Conservation (phyloP, 2,329 filamentous ascomycete species). For the Paracoccidioides lutzii region DNA sequence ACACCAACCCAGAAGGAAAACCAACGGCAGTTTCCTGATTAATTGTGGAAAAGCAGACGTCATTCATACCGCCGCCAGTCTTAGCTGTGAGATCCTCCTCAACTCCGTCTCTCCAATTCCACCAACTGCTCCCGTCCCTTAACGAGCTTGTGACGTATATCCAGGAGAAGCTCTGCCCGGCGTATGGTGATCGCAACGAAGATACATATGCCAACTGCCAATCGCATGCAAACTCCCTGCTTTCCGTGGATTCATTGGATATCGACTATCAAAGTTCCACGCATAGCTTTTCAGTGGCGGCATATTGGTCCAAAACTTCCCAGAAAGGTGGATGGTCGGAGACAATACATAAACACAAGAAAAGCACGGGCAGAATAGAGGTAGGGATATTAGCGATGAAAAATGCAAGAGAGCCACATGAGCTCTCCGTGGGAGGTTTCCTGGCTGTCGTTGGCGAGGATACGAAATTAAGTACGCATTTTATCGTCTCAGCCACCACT, state of each 20-base stretch:
- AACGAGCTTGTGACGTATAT: constrained; percentile 42
- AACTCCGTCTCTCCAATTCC: constrained; percentile 56
- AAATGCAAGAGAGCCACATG: constrained; percentile 46
- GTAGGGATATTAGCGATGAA: constrained; percentile 65
- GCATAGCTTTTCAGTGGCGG: constrained; percentile 51
- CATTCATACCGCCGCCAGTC: constrained; percentile 49
- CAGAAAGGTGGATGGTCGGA: constrained; percentile 35
- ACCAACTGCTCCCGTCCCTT: constrained; percentile 50
- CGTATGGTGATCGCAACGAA: constrained; percentile 7
- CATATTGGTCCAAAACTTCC: constrained; percentile 42
- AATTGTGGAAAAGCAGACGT: constrained; percentile 29
- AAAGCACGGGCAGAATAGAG: constrained; percentile 49
- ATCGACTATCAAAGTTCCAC: constrained; percentile 63
- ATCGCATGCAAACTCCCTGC: constrained; percentile 34
- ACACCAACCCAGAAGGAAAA: not conserved
- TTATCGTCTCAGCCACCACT: constrained; percentile 1
- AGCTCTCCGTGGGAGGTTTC: constrained; percentile 66
- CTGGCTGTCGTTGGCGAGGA: constrained; percentile 68
- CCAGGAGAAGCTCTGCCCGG: constrained; percentile 39
- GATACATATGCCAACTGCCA: constrained; percentile 38
- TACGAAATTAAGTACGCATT: constrained; percentile 44
- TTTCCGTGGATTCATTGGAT: constrained; percentile 53
- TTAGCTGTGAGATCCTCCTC: constrained; percentile 48
- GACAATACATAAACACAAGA: constrained; percentile 21
- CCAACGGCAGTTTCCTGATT: constrained; percentile 14